A percentile compares a stretch with the other conserved stretches of the same genome.
phyloP scores from a whole-genome alignment of 257 asterid genomes.

The Sherardia arvensis region DNA sequence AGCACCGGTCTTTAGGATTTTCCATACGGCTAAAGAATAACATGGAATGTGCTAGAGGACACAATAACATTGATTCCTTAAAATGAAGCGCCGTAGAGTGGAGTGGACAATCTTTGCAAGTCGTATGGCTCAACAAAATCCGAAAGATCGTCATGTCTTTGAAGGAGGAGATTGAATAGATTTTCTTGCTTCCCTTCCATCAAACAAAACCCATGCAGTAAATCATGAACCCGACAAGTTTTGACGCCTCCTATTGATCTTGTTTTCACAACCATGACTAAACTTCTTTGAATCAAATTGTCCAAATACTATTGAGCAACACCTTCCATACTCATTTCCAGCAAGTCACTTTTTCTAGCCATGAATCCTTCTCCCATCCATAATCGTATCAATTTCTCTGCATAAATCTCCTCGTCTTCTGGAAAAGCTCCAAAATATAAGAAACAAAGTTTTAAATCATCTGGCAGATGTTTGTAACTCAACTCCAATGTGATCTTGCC shows the following conservation, averaged over 20 bases:
- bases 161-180: not conserved
- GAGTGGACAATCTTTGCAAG: not conserved
- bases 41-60: not conserved
- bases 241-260: not conserved
- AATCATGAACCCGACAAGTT: conserved; percentile 2
- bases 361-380: conserved; percentile 13
- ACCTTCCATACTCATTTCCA: not conserved
- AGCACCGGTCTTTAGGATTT: not conserved
- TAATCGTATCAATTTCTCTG: not conserved
- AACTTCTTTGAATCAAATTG: not conserved
- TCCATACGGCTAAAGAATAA: not conserved
- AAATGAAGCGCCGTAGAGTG: not conserved
- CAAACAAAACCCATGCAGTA: conserved; percentile 2
- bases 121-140: not conserved
- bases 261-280: not conserved
- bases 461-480: not conserved
- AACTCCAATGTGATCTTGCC: not conserved
- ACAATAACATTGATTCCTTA: not conserved
- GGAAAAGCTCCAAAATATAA: conserved; percentile 6
- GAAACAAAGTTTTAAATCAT: conserved; percentile 1
- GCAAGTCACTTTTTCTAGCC: not conserved
- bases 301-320: conserved; percentile 1
- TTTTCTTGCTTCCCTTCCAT: not conserved
- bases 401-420: not conserved
- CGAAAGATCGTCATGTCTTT: not conserved